These are phyloP conservation scores for Lophiostoma macrostomum DNA, from an alignment of 495 filamentous ascomycete genomes.

Conservation along the genomic window DNA sequence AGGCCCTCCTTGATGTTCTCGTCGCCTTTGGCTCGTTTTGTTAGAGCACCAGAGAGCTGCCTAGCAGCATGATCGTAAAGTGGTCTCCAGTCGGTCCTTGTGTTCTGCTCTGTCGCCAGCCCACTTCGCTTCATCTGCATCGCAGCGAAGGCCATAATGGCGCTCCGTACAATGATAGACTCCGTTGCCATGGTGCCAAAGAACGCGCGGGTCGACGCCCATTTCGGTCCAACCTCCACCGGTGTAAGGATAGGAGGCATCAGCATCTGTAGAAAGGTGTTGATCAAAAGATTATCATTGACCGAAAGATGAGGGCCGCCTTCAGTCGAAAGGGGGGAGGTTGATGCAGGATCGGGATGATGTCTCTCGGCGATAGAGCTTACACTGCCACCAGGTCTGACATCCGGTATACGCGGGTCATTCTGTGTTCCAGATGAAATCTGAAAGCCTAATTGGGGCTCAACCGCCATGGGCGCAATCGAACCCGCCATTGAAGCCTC, in stretches of 20 bases:
- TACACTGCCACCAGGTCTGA: too few species aligned
- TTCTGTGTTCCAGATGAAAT: background rate
- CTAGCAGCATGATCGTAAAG: constrained; percentile 16
- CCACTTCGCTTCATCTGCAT: constrained; percentile 24
- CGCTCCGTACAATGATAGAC: constrained; percentile 9
- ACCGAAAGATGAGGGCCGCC: background rate
- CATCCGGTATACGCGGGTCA: too few species aligned
- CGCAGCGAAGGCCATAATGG: constrained; percentile 21
- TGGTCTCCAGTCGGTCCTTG: constrained; percentile 11
- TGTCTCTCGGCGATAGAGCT: constrained; percentile 3
- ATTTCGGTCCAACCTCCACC: constrained; percentile 23
- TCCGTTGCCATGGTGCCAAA: constrained; percentile 20
- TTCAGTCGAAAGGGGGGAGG: constrained; percentile 17
- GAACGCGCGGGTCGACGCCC: constrained; percentile 21
- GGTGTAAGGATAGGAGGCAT: constrained; percentile 24
- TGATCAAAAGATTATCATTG: constrained; percentile 15
- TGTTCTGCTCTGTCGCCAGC: background rate
- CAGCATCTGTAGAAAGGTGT: constrained; percentile 23
- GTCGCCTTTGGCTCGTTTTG: background rate
- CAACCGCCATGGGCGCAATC: background rate
- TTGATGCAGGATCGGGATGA: constrained; percentile 15
- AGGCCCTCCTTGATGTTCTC: constrained; percentile 12
- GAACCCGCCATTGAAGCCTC: constrained; percentile 1
- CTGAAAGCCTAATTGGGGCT: constrained; percentile 7
- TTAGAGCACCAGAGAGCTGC: constrained; percentile 8